Conservation (phyloP, 2,329 filamentous ascomycete genomes). For the Fusarium gaditjirri region DNA sequence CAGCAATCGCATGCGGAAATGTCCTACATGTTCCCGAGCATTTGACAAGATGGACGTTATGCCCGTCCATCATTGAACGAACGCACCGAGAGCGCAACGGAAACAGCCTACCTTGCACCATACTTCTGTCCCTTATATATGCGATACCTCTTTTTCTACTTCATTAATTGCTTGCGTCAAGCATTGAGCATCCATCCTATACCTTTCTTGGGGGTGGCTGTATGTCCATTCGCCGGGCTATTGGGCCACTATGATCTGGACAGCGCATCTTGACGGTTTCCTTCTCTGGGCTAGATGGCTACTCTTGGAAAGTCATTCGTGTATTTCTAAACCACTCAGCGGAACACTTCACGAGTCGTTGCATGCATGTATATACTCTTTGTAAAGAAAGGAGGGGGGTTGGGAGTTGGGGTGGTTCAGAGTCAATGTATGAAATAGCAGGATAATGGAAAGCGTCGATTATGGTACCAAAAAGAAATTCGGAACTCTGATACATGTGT, state of each 20-base stretch:
- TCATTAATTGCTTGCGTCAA: conserved; percentile 42
- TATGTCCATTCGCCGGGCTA: conserved; percentile 1
- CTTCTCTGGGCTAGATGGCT: conserved; percentile 45
- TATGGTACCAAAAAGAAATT: conserved; percentile 20
- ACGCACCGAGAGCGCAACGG: neutral
- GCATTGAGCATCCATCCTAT: conserved; percentile 27
- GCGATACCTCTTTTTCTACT: conserved; percentile 41
- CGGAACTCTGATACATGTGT: neutral
- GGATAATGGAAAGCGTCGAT: conserved; percentile 44
- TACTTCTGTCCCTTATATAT: conserved; percentile 22
- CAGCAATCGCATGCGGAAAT: conserved; percentile 91
- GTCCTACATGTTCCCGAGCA: conserved; percentile 89
- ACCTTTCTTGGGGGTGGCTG: conserved; percentile 17
- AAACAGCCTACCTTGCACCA: conserved; percentile 16
- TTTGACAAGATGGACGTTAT: conserved; percentile 94
- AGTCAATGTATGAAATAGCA: conserved; percentile 36
- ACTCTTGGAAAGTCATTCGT: conserved; percentile 44
- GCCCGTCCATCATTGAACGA: conserved; percentile 66
- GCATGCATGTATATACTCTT: conserved; percentile 43
- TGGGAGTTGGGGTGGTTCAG: conserved; percentile 15
- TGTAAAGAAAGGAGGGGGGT: conserved; percentile 30
- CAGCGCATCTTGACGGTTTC: conserved; percentile 36
- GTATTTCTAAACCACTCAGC: conserved; percentile 43
- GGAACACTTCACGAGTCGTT: conserved; percentile 15
- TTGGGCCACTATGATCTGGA: conserved; percentile 26